These are phyloP conservation scores for Cyclostephanos invisitatus DNA, from an alignment of 108 stramenopile genomes.

Conservation along the genomic window DNA sequence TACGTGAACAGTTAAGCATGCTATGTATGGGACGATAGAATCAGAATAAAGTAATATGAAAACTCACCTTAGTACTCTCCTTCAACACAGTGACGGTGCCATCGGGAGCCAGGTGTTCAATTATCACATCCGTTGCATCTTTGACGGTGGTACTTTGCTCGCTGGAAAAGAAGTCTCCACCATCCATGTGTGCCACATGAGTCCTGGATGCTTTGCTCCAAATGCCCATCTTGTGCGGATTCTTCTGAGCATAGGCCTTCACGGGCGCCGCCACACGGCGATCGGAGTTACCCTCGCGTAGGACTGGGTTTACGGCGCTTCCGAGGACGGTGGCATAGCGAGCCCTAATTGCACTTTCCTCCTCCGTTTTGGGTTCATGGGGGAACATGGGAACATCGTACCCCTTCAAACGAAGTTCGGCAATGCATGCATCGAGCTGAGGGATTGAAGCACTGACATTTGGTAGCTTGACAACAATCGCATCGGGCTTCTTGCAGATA, in stretches of 20 bases:
- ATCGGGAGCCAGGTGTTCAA: conserved; percentile 66
- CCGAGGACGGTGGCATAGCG: conserved; percentile 84
- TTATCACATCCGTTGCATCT: conserved; percentile 64
- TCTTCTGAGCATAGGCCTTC: conserved; percentile 93
- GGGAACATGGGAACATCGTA: conserved; percentile 93
- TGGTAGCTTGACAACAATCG: conserved; percentile 82
- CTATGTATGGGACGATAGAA: not conserved
- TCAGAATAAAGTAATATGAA: conserved; percentile 6
- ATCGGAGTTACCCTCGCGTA: conserved; percentile 93
- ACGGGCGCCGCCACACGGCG: conserved; percentile 90
- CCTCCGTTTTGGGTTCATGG: conserved; percentile 68
- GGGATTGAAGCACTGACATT: conserved; percentile 85
- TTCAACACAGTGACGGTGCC: conserved; percentile 73
- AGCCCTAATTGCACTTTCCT: conserved; percentile 66
- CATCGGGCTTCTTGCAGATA: conserved; percentile 78
- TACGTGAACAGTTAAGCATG: not conserved
- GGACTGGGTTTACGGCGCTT: conserved; percentile 91
- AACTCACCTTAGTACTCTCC: conserved; percentile 47
- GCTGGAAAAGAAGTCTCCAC: conserved; percentile 87
- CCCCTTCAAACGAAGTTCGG: conserved; percentile 88
- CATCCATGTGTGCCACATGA: conserved; percentile 90
- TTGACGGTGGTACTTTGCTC: conserved; percentile 76
- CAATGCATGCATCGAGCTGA: conserved; percentile 87
- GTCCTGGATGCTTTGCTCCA: conserved; percentile 81
- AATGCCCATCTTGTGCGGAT: conserved; percentile 92